phyloP scores from a whole-genome alignment of 2,329 filamentous ascomycete species.

The Calonectria montana region DNA sequence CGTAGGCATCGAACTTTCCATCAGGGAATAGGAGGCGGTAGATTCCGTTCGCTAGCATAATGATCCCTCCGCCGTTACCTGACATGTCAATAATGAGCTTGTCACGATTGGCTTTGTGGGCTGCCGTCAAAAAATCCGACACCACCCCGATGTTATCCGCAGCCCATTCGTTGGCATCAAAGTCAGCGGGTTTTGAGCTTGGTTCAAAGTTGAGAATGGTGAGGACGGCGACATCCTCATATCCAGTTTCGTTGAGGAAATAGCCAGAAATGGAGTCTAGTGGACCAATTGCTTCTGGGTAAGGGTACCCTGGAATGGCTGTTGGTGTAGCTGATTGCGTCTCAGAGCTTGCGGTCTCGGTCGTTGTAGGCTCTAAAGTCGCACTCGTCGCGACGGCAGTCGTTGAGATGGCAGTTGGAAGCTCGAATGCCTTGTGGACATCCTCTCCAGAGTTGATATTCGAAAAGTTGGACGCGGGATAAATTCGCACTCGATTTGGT shows the following conservation, averaged over 20 bases:
- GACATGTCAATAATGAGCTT: constrained; percentile 74
- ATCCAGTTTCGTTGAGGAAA: constrained; percentile 16
- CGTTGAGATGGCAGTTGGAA: not conserved
- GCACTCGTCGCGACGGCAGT: not conserved
- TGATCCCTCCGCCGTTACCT: constrained; percentile 68
- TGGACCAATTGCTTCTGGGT: not conserved
- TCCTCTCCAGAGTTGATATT: constrained; percentile 8
- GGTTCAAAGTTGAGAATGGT: constrained; percentile 11
- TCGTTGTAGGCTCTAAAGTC: not conserved
- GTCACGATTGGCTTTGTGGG: constrained; percentile 7
- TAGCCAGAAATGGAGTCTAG: not conserved
- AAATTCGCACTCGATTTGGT: not conserved
- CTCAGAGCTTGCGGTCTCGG: not conserved
- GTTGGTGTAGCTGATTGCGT: not conserved
- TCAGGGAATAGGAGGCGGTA: constrained; percentile 56
- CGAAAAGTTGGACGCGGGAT: not conserved
- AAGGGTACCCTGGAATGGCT: not conserved
- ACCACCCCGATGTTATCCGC: not conserved
- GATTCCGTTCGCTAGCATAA: constrained; percentile 58
- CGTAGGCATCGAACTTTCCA: not conserved
- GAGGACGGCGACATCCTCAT: constrained; percentile 6
- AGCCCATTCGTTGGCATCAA: not conserved
- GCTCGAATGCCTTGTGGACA: not conserved
- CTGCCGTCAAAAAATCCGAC: not conserved
- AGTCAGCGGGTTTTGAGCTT: constrained; percentile 3